Conservation (phyloP, 768 basidiomycete species). For the Rhizopogon roseolus region DNA sequence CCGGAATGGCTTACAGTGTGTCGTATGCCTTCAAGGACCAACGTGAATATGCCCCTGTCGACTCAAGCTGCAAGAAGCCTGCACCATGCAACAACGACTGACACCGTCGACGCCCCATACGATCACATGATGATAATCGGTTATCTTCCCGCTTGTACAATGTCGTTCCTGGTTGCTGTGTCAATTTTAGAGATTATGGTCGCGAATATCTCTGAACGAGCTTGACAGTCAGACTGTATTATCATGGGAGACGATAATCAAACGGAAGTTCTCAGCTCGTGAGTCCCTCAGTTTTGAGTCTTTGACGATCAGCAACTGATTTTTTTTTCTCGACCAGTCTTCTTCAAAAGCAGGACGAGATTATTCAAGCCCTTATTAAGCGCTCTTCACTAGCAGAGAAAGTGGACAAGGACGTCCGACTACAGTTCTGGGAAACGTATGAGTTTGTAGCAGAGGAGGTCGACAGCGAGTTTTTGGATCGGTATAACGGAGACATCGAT, state of each 20-base stretch:
- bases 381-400: not conserved
- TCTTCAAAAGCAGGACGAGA: not conserved
- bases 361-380: not conserved
- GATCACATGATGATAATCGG: not conserved
- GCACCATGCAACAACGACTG: no score
- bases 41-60: no score
- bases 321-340: not conserved
- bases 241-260: not conserved
- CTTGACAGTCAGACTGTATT: not conserved
- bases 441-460: conserved; percentile 1
- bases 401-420: conserved; percentile 2
- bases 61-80: no score
- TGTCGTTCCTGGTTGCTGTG: not conserved
- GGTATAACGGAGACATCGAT: conserved; percentile 8
- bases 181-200: not conserved
- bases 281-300: not conserved
- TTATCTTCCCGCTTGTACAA: not conserved
- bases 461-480: conserved; percentile 4
- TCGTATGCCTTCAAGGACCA: no score
- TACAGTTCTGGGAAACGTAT: conserved; percentile 3
- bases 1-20: no score
- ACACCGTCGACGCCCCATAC: no score
- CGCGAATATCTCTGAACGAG: not conserved
- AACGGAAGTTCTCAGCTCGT: not conserved
- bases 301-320: not conserved